Base-by-base conservation (phyloP, 2,329 filamentous ascomycete genomes). In the Penicillium palitans region DNA sequence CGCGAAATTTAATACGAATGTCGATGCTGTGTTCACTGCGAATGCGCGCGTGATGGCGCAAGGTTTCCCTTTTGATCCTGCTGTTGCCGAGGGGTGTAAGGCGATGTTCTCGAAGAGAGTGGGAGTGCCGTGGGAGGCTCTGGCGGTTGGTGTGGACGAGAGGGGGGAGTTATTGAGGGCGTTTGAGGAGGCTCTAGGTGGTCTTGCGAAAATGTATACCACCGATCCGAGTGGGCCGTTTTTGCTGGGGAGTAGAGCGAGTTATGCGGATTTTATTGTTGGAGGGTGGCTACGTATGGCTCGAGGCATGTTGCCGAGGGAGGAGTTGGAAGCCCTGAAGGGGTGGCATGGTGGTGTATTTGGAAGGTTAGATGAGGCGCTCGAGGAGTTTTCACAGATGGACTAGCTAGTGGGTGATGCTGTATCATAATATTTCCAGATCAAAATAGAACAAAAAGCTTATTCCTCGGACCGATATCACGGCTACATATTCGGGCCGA, bases 201-300 rank as follows among this genome's bases (percentile, higher is more conserved):
- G 68, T 5, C 64, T 85, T 39, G 79, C 76, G 0, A 71, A 68
- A 60, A 56, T 81, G 2, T 84, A 79, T 31, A 17, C 8, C 1
- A 29, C 17, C 44, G 75, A 82, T 33, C 1, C 12, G 0, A 70
- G 60, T 13, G 82, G 83, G 7, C 80, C 81, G 0, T 86, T 81
- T 49, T 25, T 86, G 1, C 71, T 83, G 2, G 83, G 82, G 0
- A 48, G 61, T 1, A 66, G 62, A 66, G 74, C 77, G 1, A 79
- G 66, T 45, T 85, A 86, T 73, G 83, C 82, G 1, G 84, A 87
- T 64, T 65, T 85, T 0, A 83, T 86, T 35, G 78, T 87, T 0
- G 84, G 83, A 1, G 82, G 72, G 0, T 87, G 84, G 84, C 55
- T 86, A 67, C 73, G 76, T 6, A 81, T 84, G 78, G 63, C 79